These are phyloP conservation scores for Dipteronia sinensis DNA, from an alignment of 345 rosid species.

Conservation along the genomic window DNA sequence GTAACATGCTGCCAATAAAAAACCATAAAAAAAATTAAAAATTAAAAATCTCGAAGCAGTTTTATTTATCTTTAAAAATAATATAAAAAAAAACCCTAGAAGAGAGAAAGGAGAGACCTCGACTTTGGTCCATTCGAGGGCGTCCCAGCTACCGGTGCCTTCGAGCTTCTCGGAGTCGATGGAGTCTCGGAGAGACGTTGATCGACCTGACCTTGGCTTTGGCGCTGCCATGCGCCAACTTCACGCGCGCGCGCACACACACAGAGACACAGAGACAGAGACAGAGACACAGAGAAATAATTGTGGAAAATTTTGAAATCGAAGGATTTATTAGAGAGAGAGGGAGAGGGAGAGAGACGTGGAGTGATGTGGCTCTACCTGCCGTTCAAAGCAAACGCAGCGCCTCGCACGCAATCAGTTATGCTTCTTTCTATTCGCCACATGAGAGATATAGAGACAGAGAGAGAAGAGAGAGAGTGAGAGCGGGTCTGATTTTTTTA, in stretches of 20 bases:
- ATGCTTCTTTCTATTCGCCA: neutral
- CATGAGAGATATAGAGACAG: too few relatives aligned
- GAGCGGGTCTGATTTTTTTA: too few relatives aligned
- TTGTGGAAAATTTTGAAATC: neutral
- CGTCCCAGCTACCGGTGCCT: conserved; percentile 80
- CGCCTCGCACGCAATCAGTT: neutral
- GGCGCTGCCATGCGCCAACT: conserved; percentile 52
- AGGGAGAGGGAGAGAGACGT: neutral
- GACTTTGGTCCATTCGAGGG: conserved; percentile 76
- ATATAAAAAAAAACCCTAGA: conserved; percentile 20
- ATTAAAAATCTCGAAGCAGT: neutral
- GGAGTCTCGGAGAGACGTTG: conserved; percentile 52
- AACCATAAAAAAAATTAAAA: neutral
- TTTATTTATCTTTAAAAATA: neutral
- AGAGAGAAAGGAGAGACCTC: conserved; percentile 47
- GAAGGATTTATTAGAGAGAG: neutral
- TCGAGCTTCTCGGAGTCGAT: conserved; percentile 69
- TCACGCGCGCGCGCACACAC: neutral
- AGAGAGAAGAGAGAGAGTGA: too few relatives aligned
- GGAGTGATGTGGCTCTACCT: neutral
- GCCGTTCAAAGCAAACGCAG: neutral
- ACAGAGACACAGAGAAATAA: too few relatives aligned
- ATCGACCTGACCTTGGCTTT: conserved; percentile 38
- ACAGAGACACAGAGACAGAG: neutral
- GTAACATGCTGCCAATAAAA: conserved; percentile 46